Evolutionary conservation across 2,329 filamentous ascomycete genomes (phyloP).

Genomic region (Colletotrichum brevisporum): DNA sequence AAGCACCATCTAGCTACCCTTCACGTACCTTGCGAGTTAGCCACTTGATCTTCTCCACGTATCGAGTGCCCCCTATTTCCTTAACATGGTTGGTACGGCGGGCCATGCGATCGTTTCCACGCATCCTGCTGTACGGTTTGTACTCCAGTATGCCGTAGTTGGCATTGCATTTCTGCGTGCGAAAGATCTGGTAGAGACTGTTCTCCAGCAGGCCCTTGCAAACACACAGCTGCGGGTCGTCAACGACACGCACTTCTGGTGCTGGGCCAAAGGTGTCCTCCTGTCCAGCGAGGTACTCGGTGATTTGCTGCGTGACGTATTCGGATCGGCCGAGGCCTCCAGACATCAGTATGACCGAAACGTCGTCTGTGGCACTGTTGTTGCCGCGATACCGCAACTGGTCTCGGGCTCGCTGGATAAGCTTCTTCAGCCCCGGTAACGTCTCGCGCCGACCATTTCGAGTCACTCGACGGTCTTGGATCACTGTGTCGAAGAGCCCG

Average conservation of each 20-base stretch:
- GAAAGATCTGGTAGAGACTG: slow-evolving; percentile 10
- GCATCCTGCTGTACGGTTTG: slow-evolving; percentile 1
- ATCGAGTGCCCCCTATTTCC: slow-evolving; percentile 11
- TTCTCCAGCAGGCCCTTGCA: slow-evolving; percentile 13
- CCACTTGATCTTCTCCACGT: slow-evolving; percentile 9
- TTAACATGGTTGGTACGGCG: neutral
- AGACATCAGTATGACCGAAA: slow-evolving; percentile 15
- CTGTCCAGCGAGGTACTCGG: neutral
- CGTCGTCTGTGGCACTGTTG: slow-evolving; percentile 4
- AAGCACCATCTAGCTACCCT: neutral
- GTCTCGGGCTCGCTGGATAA: slow-evolving; percentile 10
- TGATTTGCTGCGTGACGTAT: slow-evolving; percentile 5
- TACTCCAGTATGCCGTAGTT: slow-evolving; percentile 13
- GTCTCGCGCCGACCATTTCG: slow-evolving; percentile 8
- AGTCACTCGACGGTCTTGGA: slow-evolving; percentile 1
- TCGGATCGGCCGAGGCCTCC: slow-evolving; percentile 11
- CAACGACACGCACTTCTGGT: slow-evolving; percentile 9
- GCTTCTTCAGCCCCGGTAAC: slow-evolving; percentile 5
- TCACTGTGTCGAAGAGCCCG: neutral
- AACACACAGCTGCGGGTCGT: slow-evolving; percentile 8
- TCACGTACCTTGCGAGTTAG: slow-evolving; percentile 4
- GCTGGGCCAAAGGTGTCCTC: neutral
- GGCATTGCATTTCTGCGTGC: slow-evolving; percentile 9
- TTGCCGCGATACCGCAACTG: slow-evolving; percentile 10
- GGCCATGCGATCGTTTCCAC: too few species aligned